phyloP scores from a whole-genome alignment of 371 early-diverging fungal genomes.

The Ordospora colligata region DNA sequence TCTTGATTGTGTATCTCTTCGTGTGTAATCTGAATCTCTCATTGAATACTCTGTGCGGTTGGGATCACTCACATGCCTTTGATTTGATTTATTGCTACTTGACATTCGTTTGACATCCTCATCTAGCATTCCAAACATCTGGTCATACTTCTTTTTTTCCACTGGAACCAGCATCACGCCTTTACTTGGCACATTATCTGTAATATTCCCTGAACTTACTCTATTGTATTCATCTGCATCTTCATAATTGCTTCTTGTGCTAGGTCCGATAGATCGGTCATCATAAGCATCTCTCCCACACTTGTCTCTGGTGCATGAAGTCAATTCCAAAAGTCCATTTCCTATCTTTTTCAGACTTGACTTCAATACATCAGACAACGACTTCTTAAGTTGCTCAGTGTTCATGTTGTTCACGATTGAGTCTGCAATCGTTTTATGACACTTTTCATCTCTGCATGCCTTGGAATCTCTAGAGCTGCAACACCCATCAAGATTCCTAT shows the following conservation, averaged over 20 bases:
- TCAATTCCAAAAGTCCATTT: neutral
- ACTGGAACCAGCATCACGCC: no score
- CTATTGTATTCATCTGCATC: no score
- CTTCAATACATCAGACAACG: neutral
- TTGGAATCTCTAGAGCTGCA: neutral
- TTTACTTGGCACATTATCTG: no score
- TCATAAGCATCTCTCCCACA: neutral
- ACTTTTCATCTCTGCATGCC: neutral
- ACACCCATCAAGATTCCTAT: neutral
- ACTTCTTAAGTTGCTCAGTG: neutral
- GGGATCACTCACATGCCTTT: no score
- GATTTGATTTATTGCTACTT: no score
- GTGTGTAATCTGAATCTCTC: no score
- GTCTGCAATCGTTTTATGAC: neutral
- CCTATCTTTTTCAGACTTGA: conserved; percentile 1
- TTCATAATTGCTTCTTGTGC: neutral
- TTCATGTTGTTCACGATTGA: neutral
- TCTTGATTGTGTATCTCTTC: no score
- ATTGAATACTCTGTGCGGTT: no score
- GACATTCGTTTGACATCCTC: no score
- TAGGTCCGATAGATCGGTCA: neutral
- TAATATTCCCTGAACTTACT: no score
- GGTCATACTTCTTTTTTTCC: no score
- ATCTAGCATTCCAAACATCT: no score
- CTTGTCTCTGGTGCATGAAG: neutral